Base-by-base conservation (phyloP, 305 asterid genomes). In the Fraxinus platypoda region DNA sequence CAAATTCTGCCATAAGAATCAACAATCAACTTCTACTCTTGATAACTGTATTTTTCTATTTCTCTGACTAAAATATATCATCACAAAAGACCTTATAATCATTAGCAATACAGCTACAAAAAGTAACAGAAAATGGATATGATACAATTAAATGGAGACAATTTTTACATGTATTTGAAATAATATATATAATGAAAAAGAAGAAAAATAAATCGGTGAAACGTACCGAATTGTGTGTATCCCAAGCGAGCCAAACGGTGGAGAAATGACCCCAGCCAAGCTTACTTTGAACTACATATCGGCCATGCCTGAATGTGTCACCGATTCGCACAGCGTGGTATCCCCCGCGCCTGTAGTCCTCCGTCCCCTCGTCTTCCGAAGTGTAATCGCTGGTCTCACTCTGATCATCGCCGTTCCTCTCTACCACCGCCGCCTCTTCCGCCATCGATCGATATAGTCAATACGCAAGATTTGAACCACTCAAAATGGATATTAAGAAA, bases 331-430 rank as follows among this genome's bases (percentile, higher is more conserved):
- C 96, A 37, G 97, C 97, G 83, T 95, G 99, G 84, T 95, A 95
- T 11, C 98, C 99, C 49, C 98, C 98, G 26, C 94, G 93, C 85
- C 93, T 84, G 78, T 94, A 95, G 54, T 95, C 98, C 85, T 95
- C 99, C 3, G 97, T 93, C 6, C 99, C 99, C 82, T 95, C 98
- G 64, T 95, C 99, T 86, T 94, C 98, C 85, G 98, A 95, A 28
- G 96, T 85, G 84, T 84, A 85, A 43, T 93, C 97, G 71, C 97
- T 92, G 17, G 90, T 75, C 70, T 92, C 97, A 73, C 93, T 92
- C 80, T 86, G 88, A 86, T 88, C 92, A 86, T 88, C 92, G 66
- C 88, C 88, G 75, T 87, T 88, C 87, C 94, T 46, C 6, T 46
- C 57, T 13, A 46, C 57, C 57, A 13, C 7, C 19, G 19, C 19